Conservation (phyloP, 371 early-diverging fungal species). For the Funneliformis caledonium region DNA sequence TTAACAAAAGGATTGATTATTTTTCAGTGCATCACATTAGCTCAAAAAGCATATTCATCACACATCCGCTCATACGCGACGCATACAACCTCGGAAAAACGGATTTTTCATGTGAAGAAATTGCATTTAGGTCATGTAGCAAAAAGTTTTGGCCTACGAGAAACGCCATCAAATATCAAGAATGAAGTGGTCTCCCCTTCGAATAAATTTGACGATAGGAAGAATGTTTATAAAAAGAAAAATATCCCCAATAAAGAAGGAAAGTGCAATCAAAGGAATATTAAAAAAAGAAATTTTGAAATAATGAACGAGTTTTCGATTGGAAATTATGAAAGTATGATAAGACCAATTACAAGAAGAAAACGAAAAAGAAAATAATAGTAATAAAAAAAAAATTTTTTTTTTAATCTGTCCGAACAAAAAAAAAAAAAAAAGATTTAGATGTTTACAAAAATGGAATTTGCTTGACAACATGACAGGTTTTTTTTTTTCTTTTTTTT, state of each 20-base stretch:
- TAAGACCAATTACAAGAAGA: conserved; percentile 14
- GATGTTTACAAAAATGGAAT: no score
- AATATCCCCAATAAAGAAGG: conserved; percentile 36
- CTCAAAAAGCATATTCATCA: conserved; percentile 84
- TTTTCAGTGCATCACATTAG: conserved; percentile 63
- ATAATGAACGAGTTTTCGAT: background rate
- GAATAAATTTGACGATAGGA: conserved; percentile 47
- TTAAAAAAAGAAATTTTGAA: conserved; percentile 17
- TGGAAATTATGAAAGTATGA: conserved; percentile 8
- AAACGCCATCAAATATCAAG: conserved; percentile 74
- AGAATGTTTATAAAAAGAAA: conserved; percentile 56
- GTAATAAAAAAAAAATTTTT: background rate
- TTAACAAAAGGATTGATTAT: background rate
- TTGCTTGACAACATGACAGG: background rate
- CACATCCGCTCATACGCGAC: conserved; percentile 94
- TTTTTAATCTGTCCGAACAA: no score
- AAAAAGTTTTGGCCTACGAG: conserved; percentile 92
- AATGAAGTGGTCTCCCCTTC: conserved; percentile 43
- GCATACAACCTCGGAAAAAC: conserved; percentile 70
- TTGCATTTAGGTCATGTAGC: conserved; percentile 96
- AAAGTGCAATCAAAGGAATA: background rate
- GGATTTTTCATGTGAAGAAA: conserved; percentile 90
- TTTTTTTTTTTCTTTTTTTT: background rate
- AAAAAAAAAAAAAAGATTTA: no score
- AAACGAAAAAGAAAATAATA: background rate